A percentile compares a stretch with the other conserved stretches of the same genome.
phyloP scores from a whole-genome alignment of 768 basidiomycete genomes.

The Terana coerulea region DNA sequence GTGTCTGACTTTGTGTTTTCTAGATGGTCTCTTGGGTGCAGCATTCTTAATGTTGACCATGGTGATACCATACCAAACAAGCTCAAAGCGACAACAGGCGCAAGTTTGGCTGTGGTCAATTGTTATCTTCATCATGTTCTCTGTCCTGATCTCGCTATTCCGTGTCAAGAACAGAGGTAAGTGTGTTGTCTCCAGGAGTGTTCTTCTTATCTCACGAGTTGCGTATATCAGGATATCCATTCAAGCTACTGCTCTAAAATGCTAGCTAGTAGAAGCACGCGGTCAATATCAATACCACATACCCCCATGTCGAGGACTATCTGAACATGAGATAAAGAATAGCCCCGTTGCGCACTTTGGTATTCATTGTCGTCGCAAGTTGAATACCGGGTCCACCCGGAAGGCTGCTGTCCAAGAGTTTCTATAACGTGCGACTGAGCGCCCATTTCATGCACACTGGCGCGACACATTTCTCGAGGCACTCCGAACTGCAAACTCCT shows the following conservation, averaged over 20 bases:
- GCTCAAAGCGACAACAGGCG: conserved; percentile 70
- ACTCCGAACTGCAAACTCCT: no score
- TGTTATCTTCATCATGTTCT: conserved; percentile 81
- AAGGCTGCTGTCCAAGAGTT: no score
- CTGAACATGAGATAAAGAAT: no score
- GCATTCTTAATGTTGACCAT: conserved; percentile 79
- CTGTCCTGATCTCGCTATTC: conserved; percentile 83
- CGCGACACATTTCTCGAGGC: no score
- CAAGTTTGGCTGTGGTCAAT: conserved; percentile 90
- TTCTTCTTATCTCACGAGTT: background rate
- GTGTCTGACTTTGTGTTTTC: background rate
- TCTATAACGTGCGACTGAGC: no score
- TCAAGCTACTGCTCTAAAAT: conserved; percentile 59
- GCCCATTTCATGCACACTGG: no score
- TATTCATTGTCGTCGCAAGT: no score
- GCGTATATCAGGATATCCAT: conserved; percentile 63
- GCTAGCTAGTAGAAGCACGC: no score
- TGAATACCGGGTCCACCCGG: no score
- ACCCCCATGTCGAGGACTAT: no score
- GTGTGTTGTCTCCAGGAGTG: conserved; percentile 16
- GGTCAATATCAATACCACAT: no score
- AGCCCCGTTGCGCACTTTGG: no score
- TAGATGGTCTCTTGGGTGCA: conserved; percentile 81
- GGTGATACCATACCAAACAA: conserved; percentile 73
- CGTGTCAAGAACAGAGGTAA: conserved; percentile 85